Evolutionary conservation across 1,284 basidiomycete species (phyloP), one percentile per base, ranked within the genome.

Genomic region (Malassezia pachydermatis): DNA sequence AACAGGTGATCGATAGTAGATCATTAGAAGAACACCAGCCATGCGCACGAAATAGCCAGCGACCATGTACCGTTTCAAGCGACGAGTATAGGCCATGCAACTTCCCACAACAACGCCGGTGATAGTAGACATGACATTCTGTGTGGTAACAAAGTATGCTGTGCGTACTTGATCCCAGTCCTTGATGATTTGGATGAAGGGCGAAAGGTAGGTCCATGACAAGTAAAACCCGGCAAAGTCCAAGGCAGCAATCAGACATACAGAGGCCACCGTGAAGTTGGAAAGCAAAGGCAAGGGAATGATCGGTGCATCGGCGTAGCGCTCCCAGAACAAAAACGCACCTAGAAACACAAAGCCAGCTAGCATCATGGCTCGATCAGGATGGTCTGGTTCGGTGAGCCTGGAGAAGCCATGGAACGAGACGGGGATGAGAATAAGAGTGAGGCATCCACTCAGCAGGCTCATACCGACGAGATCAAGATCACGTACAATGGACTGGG

Each of bases 401-500:
- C 27, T 28, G 5, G 24, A 11, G 17, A 19, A 19, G n/a, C 66
- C 61, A 4, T 73, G 73, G 24, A 85, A 73, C 0, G 82, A 83
- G 22, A 84, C 73, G 1, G 84, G 84, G 5, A 84, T 74, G 4
- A 86, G 76, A 48, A 84, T 78, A 13, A 84, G 73, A 2, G 68
- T 49, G 60, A 68, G 72, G 20, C 78, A 78, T 11, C 78, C 72
- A 2, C 79, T 82, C 32, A 86, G 76, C 29, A 86, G 76, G 24
- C 80, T 29, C n/a, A 86, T 77, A 4, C 84, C 84, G 19, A 81
- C 61, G 34, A 81, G 53, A 59, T 85, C 83, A 29, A 84, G 77
- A 57, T 80, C 76, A 33, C 75, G 67, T 5, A 57, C 51, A n/a
- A 67, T 25, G 27, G 56, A 50, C 14, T 48, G 32, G 41, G 25